Percentiles rank a stretch among this genome's conserved stretches.
Evolutionary conservation across 2,329 filamentous ascomycete species (phyloP).

Genomic region (Ilyonectria robusta): DNA sequence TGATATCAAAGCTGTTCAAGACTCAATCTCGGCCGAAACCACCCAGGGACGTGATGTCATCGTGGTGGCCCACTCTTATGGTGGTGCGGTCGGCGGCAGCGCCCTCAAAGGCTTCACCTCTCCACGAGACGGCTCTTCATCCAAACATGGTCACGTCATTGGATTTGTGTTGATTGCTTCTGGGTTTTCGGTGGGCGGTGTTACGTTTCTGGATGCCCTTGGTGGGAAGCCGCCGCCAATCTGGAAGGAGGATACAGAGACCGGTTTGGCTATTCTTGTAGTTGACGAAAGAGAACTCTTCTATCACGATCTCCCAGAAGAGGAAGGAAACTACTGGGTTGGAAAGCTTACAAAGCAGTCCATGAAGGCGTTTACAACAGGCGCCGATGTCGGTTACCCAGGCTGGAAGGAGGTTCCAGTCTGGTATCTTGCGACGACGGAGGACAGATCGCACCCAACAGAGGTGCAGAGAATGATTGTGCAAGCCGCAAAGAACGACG

Average conservation of each 20-base stretch:
- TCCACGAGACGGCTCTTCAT: slow-evolving; percentile 17
- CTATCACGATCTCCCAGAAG: slow-evolving; percentile 63
- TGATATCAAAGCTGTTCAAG: slow-evolving; percentile 57
- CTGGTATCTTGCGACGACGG: slow-evolving; percentile 61
- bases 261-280: slow-evolving; percentile 58
- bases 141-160: slow-evolving; percentile 54
- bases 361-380: slow-evolving; percentile 61
- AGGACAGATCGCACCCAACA: slow-evolving; percentile 59
- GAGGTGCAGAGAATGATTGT: slow-evolving; percentile 56
- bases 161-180: slow-evolving; percentile 62
- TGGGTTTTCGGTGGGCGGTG: slow-evolving; percentile 56
- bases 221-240: slow-evolving; percentile 58
- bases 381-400: slow-evolving; percentile 58
- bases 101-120: slow-evolving; percentile 59
- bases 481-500: slow-evolving; percentile 55
- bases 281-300: slow-evolving; percentile 58
- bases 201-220: slow-evolving; percentile 58
- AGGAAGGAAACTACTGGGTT: slow-evolving; percentile 60
- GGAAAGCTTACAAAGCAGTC: slow-evolving; percentile 57
- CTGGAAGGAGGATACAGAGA: slow-evolving; percentile 57
- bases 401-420: slow-evolving; percentile 64
- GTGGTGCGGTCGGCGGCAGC: slow-evolving; percentile 62
- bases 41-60: slow-evolving; percentile 58
- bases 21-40: slow-evolving; percentile 54
- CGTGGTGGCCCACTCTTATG: slow-evolving; percentile 64